Evolutionary conservation across 345 rosid genomes (phyloP).

Genomic region (Isatis tinctoria): DNA sequence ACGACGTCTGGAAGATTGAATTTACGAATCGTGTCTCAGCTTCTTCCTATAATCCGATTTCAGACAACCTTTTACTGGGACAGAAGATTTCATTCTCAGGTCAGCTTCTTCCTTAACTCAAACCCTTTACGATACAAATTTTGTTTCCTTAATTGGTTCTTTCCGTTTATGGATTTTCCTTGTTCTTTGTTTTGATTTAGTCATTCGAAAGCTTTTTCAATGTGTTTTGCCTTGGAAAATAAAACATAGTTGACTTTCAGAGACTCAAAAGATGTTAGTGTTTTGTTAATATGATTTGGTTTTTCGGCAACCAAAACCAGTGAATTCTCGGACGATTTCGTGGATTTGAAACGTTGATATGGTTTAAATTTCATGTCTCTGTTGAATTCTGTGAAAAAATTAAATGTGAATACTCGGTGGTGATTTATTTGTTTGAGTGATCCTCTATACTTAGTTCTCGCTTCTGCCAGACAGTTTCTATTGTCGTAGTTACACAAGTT

Average conservation of each 20-base stretch:
- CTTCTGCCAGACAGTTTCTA: background rate
- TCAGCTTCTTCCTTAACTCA: slow-evolving; percentile 21
- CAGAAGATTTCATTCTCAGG: slow-evolving; percentile 22
- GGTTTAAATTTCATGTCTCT: background rate
- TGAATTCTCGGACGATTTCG: background rate
- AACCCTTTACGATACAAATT: slow-evolving; percentile 3
- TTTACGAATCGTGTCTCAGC: slow-evolving; percentile 30
- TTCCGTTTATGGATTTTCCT: background rate
- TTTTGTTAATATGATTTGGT: slow-evolving; percentile 9
- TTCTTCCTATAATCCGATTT: slow-evolving; percentile 30
- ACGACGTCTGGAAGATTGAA: slow-evolving; percentile 33
- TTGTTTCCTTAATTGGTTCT: background rate
- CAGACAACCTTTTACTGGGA: slow-evolving; percentile 26
- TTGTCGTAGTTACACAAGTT: background rate
- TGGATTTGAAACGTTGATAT: background rate
- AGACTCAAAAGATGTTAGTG: background rate
- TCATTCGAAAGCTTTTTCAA: slow-evolving; percentile 3
- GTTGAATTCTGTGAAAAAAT: background rate
- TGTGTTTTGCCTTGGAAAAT: slow-evolving; percentile 11
- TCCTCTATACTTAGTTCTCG: slow-evolving; percentile 4
- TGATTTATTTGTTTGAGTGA: background rate
- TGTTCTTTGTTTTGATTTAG: slow-evolving; percentile 12
- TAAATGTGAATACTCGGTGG: background rate
- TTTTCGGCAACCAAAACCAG: background rate
- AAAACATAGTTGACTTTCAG: slow-evolving; percentile 24